Base-by-base conservation (phyloP, 306 rosid species). In the Ziziphus jujuba region DNA sequence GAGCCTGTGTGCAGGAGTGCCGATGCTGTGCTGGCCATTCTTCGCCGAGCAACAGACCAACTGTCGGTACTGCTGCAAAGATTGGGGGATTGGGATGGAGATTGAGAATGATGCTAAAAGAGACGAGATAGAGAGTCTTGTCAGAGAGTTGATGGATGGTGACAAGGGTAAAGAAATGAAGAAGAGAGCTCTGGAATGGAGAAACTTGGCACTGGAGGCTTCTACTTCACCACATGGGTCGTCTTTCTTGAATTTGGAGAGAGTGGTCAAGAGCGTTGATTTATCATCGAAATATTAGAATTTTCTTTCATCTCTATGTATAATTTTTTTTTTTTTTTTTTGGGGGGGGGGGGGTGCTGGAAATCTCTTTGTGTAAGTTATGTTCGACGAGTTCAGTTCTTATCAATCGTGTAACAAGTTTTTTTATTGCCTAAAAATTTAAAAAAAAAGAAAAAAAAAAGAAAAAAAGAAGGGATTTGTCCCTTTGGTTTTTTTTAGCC, bases 11-110 rank as follows among this genome's bases (percentile, higher is more conserved):
- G 66, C 57, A 0, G 96, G 96, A 10, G 87, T 91, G 16, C 87
- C 91, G 3, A 75, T 91, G 87, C 50, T 86, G 1, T 84, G 87
- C n/a, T 91, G 96, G 96, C 96, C 96, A 0, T 84, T 91, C 59
- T 88, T 84, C 5, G 91, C 87, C 0, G 97, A 91, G 23, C 97
- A 91, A 20, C 97, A 84, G 31, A 86, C 87, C 0, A 91, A 91
- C 70, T 91, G 91, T n/a, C 5, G 83, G 14, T 91, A 59, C 43
- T 10, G 65, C 21, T 77, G 86, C 13, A 69, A 33, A 20, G 89
- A 91, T 1, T 91, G 91, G 97, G 89, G 79, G 5, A 28, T 88
- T 4, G 97, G 93, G 22, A 53, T 84, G 79, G 93, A 88, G 77
- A 84, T 91, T 9, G 90, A 82, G 13, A 68, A 55, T 13, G 75